Evolutionary conservation across 352 stramenopile genomes (phyloP), one percentile per base, ranked within the genome.

Genomic region (Paralagenidium karlingii): DNA sequence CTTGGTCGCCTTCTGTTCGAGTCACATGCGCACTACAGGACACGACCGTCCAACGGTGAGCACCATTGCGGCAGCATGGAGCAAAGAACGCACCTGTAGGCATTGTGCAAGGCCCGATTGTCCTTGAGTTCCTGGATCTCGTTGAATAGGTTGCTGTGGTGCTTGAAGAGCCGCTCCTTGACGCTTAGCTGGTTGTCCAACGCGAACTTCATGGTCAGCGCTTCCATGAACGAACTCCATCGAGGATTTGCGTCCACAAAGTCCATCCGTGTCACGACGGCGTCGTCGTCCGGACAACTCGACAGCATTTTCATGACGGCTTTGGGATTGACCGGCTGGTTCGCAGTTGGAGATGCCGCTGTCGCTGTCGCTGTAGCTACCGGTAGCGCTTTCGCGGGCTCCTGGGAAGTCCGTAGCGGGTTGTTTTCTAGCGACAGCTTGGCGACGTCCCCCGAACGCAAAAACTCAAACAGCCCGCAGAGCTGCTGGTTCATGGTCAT

Each of bases 381-480:
- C n/a, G n/a, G n/a, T n/a, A n/a, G n/a, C n/a, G n/a, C n/a, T n/a
- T n/a, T n/a, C n/a, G n/a, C n/a, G n/a, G n/a, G n/a, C n/a, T n/a
- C n/a, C n/a, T n/a, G n/a, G n/a, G n/a, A n/a, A n/a, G n/a, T n/a
- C n/a, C 60, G 45, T 8, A 62, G 47, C 13, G 74, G 74, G 33
- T 71, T 68, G 47, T 85, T 88, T 32, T 66, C 66, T 1, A 49
- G 47, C 2, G 55, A 51, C 22, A 88, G 41, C 15, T 31, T 26
- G 0, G 31, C 21, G 1, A 68, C 75, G 24, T 82, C 54, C 1
- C 70, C 74, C 22, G 63, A 49, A 8, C 70, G 68, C 3, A 88
- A 58, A 32, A 88, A 88, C 49, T 88, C 74, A 22, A 83, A 81
- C 37, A 88, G 46, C 29, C 65, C 68, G 38, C 69, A 84, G 1